Evolutionary conservation across 2,329 filamentous ascomycete species (phyloP), one percentile per base, ranked within the genome.

Genomic region (Fusarium sororula): DNA sequence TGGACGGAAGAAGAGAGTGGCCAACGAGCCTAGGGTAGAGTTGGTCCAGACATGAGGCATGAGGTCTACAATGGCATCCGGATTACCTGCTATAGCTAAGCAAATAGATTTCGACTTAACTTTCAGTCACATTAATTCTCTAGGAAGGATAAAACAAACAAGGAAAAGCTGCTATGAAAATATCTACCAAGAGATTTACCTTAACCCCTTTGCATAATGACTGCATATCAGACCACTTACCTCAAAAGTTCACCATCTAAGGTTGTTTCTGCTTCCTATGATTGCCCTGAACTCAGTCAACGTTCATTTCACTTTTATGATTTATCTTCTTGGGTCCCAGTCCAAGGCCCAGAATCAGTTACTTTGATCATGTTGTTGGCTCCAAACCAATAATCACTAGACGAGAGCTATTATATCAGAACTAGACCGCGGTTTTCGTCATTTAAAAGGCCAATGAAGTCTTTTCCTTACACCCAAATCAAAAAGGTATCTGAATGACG

Each of bases 1-100:
- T 37, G 74, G 71, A 26, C 75, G 71, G n/a, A 74, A 75, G 55
- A 70, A 70, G 55, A 51, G 38, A 30, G 35, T 51, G 4, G 26
- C 57, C n/a, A 37, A 30, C 22, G 63, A 68, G 22, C 32, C 55
- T 11, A 54, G 62, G 50, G 39, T 41, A 18, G 48, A 64, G 18
- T 42, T 66, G 38, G 44, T 47, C 17, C 39, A 66, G 37, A 38
- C 57, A 54, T 69, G 38, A 44, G 26, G 30, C 18, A n/a, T 28
- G 24, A 28, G 51, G 37, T 39, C 24, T 41, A n/a, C 26, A 55
- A 30, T 55, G 35, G 57, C 60, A 54, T 69, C 60, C 54, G 50
- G 51, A 42, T 73, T 66, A 69, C 44, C 64, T 70, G 69, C 56
- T 30, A 28, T 18, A 26, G 30, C 28, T 63, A 28, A 51, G 11